These are phyloP conservation scores for Boletus pseudo-olivaceus DNA, from an alignment of 768 basidiomycete genomes.

Conservation along the genomic window DNA sequence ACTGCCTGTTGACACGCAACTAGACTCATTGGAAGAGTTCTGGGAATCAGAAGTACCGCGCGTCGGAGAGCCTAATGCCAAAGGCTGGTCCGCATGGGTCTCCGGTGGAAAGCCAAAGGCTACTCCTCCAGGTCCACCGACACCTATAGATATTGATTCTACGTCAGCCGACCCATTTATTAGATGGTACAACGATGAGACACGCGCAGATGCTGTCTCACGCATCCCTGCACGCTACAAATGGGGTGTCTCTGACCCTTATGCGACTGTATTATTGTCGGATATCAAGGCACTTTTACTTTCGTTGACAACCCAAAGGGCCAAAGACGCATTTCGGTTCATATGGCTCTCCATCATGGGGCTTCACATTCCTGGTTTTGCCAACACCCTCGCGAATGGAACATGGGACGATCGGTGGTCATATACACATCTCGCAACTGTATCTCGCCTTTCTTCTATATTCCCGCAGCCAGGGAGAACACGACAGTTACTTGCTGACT, in stretches of 20 bases:
- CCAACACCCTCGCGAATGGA: conserved; percentile 36
- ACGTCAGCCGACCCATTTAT: conserved; percentile 58
- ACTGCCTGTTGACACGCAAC: conserved; percentile 43
- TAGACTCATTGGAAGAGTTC: conserved; percentile 69
- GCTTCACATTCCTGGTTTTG: conserved; percentile 67
- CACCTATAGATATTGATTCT: conserved; percentile 18
- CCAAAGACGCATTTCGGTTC: conserved; percentile 57
- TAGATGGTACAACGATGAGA: conserved; percentile 62
- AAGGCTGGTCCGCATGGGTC: conserved; percentile 69
- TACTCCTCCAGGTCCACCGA: neutral
- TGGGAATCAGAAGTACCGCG: conserved; percentile 84
- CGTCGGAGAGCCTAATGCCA: conserved; percentile 61
- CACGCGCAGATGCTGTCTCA: conserved; percentile 40
- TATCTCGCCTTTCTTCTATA: conserved; percentile 44
- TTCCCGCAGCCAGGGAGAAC: conserved; percentile 43
- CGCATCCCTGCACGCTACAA: conserved; percentile 55
- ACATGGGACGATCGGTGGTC: conserved; percentile 73
- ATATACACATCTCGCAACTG: conserved; percentile 43
- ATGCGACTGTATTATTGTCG: conserved; percentile 65
- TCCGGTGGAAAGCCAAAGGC: conserved; percentile 39
- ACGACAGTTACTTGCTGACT: conserved; percentile 46
- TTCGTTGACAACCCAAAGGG: conserved; percentile 38
- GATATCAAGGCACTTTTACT: conserved; percentile 65
- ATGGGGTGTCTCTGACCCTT: conserved; percentile 58
- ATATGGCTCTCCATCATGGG: conserved; percentile 72